Evolutionary conservation across 2,329 filamentous ascomycete genomes (phyloP).

Genomic region (Sporothrix brasiliensis): DNA sequence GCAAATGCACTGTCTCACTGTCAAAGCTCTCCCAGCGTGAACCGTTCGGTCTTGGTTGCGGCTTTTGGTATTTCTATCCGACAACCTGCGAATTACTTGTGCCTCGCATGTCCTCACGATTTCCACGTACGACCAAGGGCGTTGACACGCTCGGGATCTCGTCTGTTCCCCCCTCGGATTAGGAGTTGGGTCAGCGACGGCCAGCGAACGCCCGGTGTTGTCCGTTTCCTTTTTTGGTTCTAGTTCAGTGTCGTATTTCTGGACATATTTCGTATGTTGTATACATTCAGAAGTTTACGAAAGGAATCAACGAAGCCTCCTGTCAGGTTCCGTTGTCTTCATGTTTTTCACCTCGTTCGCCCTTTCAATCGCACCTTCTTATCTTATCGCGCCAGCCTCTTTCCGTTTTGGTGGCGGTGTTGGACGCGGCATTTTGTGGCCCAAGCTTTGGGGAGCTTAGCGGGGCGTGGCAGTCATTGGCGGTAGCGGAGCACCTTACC

Average conservation of each 20-base stretch:
- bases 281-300: neutral
- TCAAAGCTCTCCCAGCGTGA: neutral
- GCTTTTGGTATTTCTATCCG: too few species aligned
- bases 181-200: slow-evolving; percentile 34
- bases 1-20: neutral
- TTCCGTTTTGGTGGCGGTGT: slow-evolving; percentile 29
- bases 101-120: neutral
- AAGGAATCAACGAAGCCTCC: too few species aligned
- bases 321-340: neutral
- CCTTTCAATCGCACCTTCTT: neutral
- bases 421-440: slow-evolving; percentile 37
- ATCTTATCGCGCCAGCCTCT: slow-evolving; percentile 33
- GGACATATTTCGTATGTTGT: too few species aligned
- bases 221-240: slow-evolving; percentile 28
- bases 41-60: neutral
- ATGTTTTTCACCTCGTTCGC: neutral
- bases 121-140: slow-evolving; percentile 29
- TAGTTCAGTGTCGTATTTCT: neutral
- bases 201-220: slow-evolving; percentile 33
- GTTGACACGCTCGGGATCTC: slow-evolving; percentile 31
- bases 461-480: slow-evolving; percentile 33
- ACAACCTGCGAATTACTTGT: neutral
- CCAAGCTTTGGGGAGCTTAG: slow-evolving; percentile 35
- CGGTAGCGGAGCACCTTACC: neutral
- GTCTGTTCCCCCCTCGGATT: slow-evolving; percentile 26